Base-by-base conservation (phyloP, 2,329 filamentous ascomycete genomes). In the Alternaria atra region DNA sequence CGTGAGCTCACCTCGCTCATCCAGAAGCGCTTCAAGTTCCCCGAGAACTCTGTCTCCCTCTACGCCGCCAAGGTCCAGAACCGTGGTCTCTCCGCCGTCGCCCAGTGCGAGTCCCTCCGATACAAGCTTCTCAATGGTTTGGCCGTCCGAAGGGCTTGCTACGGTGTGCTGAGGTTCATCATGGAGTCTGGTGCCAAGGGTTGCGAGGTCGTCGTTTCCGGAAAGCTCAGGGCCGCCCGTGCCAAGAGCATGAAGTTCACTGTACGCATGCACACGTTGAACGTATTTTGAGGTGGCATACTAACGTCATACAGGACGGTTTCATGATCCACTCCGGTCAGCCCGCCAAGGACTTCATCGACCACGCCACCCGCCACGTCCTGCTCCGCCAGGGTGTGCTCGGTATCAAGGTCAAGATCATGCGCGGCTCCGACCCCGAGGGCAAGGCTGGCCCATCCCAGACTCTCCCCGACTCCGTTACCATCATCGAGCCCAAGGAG, bases 241-340 rank as follows among this genome's bases (percentile, higher is more conserved):
- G 95, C 95, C 85, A 99, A 99, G 93, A 93, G 89, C 87, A 99
- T 99, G 95, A 99, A 99, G 91, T 99, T 99, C 91, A 99, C 95
- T 84, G 94, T 89, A 87, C 69, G 86, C 60, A 52, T 17, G 44
- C 32, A n/a, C 48, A 30, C 17, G 27, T 9, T 20, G 25, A 4
- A 20, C 30, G 17, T 25, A 58, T 40, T 29, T 29, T 48, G 13
- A 47, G 43, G 29, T 46, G 17, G 12, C 6, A 55, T 57, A 61
- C 66, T 78, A 61, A 76, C 60, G 64, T 15, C 37, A 13, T 2
- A 42, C 69, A 89, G 87, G 89, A 99, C 85, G 95, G 95, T 83
- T 99, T 99, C 93, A 99, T 99, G 95, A 99, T 99, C 86, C 95
- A 99, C 92, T 99, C 95, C 80, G 95, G 95, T 86, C 95, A 99